Percentiles rank a stretch among this genome's conserved stretches.
Evolutionary conservation across 768 basidiomycete genomes (phyloP).

Genomic region (Pisolithus orientalis): DNA sequence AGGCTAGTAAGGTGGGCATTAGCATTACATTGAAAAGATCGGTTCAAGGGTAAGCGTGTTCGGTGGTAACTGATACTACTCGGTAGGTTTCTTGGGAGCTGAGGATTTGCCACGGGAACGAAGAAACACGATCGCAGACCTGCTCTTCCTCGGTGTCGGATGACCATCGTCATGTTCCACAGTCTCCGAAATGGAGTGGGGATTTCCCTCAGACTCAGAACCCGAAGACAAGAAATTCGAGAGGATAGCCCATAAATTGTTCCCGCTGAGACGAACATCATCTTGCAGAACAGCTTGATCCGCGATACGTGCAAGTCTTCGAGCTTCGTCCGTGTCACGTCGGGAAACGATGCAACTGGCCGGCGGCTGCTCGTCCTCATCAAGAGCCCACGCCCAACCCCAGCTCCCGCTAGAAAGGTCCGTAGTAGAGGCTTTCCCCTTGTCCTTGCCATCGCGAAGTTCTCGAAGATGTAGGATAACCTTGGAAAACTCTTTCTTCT

Average conservation of each 20-base stretch:
- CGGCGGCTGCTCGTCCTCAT: constrained; percentile 76
- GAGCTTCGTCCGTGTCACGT: constrained; percentile 78
- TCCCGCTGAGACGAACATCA: constrained; percentile 53
- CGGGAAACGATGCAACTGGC: constrained; percentile 89
- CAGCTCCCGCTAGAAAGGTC: constrained; percentile 50
- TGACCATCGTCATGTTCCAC: not conserved
- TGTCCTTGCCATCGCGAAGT: constrained; percentile 11
- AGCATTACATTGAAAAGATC: not conserved
- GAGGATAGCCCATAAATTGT: constrained; percentile 66
- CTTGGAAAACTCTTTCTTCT: constrained; percentile 54
- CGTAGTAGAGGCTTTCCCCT: constrained; percentile 18
- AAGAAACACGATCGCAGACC: constrained; percentile 21
- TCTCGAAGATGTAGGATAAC: constrained; percentile 44
- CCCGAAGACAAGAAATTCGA: constrained; percentile 55
- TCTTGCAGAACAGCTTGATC: constrained; percentile 59
- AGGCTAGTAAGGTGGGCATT: not conserved
- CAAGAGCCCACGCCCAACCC: constrained; percentile 84
- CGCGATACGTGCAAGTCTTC: constrained; percentile 64
- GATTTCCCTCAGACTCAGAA: constrained; percentile 37
- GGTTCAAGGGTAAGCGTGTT: not conserved
- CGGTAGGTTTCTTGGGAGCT: not conserved
- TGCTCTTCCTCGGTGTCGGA: constrained; percentile 15
- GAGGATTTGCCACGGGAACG: constrained; percentile 10
- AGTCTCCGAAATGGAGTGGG: constrained; percentile 11
- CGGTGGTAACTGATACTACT: not conserved